Evolutionary conservation across 371 early-diverging fungal species (phyloP).

Genomic region (Phascolomyces articulosus): DNA sequence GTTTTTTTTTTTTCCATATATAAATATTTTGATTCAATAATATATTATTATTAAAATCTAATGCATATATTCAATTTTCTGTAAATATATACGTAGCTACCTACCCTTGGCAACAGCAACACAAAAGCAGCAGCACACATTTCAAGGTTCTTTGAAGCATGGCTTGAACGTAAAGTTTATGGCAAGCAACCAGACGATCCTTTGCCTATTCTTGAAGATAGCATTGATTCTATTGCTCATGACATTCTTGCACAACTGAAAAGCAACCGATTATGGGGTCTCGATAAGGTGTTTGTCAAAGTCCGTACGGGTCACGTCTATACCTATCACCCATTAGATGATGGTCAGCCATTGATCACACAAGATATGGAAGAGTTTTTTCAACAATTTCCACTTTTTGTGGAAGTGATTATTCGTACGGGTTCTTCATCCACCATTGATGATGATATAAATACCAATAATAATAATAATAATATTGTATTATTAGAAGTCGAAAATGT

Average conservation of each 20-base stretch:
- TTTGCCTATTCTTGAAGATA: constrained; percentile 34
- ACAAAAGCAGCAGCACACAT: constrained; percentile 28
- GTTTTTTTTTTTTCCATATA: not conserved
- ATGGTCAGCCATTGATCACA: constrained; percentile 32
- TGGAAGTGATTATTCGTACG: constrained; percentile 27
- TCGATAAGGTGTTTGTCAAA: constrained; percentile 28
- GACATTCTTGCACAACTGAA: constrained; percentile 31
- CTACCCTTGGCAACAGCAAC: constrained; percentile 28
- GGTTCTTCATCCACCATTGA: not conserved
- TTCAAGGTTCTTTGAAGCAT: constrained; percentile 36
- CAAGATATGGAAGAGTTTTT: constrained; percentile 41
- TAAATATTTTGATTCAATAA: not conserved
- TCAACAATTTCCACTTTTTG: constrained; percentile 40
- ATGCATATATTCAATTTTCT: constrained; percentile 6
- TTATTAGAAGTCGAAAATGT: constrained; percentile 23
- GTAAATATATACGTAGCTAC: constrained; percentile 20
- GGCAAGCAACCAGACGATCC: constrained; percentile 15
- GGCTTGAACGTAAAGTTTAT: constrained; percentile 31
- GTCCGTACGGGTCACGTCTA: constrained; percentile 37
- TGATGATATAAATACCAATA: not conserved
- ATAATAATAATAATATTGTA: constrained; percentile 2
- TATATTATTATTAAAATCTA: not conserved
- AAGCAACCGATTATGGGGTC: constrained; percentile 10
- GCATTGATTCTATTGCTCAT: constrained; percentile 29
- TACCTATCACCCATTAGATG: constrained; percentile 30